Evolutionary conservation across 345 rosid species (phyloP).

Genomic region (Draba incana): DNA sequence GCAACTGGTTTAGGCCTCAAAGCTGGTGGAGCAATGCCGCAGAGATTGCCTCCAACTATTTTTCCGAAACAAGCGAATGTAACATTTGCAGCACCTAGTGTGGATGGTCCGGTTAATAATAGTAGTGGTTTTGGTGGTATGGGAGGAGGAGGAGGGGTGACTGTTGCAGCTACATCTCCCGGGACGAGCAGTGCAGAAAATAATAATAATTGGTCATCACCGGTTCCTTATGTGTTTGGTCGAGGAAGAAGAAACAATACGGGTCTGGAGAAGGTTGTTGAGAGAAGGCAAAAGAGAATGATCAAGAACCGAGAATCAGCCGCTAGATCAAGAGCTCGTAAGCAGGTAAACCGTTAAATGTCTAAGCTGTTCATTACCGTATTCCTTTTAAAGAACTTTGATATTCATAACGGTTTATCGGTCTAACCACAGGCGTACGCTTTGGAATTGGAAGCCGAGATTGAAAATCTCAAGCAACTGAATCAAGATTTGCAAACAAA

Average conservation of each 20-base stretch:
- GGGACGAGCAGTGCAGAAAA: conserved; percentile 73
- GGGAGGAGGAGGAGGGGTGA: conserved; percentile 56
- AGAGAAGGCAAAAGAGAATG: conserved; percentile 99
- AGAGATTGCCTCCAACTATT: conserved; percentile 53
- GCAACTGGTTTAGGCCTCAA: conserved; percentile 48
- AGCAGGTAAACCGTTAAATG: conserved; percentile 71
- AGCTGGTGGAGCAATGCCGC: conserved; percentile 46
- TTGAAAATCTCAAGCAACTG: conserved; percentile 72
- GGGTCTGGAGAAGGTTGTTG: conserved; percentile 82
- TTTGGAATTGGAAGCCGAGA: conserved; percentile 86
- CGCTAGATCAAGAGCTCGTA: conserved; percentile 96
- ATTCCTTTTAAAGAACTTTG: neutral
- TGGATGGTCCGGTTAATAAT: conserved; percentile 49
- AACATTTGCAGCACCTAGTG: conserved; percentile 47
- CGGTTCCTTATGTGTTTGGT: conserved; percentile 72
- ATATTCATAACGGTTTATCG: conserved; percentile 18
- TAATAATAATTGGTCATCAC: conserved; percentile 76
- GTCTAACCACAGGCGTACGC: conserved; percentile 73
- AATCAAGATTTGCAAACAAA: conserved; percentile 72
- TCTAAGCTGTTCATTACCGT: neutral
- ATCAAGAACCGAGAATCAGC: conserved; percentile 98
- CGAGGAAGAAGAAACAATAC: conserved; percentile 72
- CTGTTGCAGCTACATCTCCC: conserved; percentile 60
- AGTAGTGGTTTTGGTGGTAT: conserved; percentile 48
- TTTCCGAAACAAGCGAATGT: conserved; percentile 65